Evolutionary conservation across 441 rosid species (phyloP).

Genomic region (Euphorbia schlechtendalii): DNA sequence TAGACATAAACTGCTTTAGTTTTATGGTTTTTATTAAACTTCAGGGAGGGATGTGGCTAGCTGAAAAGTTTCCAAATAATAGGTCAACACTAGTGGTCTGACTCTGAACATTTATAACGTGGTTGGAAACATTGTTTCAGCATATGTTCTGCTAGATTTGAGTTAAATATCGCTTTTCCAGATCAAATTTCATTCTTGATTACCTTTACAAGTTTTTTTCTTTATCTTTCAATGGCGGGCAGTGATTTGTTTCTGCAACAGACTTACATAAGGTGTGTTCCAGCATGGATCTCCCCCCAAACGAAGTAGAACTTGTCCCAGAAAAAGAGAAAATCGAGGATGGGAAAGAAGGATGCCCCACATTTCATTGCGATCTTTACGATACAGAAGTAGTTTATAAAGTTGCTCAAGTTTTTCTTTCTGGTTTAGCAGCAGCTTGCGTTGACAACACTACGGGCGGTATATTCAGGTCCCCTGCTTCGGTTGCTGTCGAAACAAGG

Average conservation of each 20-base stretch:
- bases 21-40: not conserved
- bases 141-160: not conserved
- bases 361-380: slow-evolving; percentile 54
- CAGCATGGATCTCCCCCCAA: slow-evolving; percentile 42
- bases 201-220: not conserved
- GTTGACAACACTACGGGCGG: slow-evolving; percentile 84
- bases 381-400: slow-evolving; percentile 62
- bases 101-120: too few relatives aligned
- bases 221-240: not conserved
- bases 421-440: slow-evolving; percentile 76
- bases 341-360: slow-evolving; percentile 43
- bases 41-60: not conserved
- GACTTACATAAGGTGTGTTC: slow-evolving; percentile 9
- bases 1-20: not conserved
- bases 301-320: slow-evolving; percentile 37
- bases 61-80: too few relatives aligned
- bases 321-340: slow-evolving; percentile 59
- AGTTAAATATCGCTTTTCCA: not conserved
- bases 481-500: slow-evolving; percentile 70
- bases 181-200: too few relatives aligned
- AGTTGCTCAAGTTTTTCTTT: slow-evolving; percentile 56
- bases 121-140: not conserved
- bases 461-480: slow-evolving; percentile 63
- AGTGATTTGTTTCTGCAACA: not conserved
- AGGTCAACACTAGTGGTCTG: not conserved